Conservation (phyloP, 805 yeast genomes). For the Spathaspora hagerdaliae region DNA sequence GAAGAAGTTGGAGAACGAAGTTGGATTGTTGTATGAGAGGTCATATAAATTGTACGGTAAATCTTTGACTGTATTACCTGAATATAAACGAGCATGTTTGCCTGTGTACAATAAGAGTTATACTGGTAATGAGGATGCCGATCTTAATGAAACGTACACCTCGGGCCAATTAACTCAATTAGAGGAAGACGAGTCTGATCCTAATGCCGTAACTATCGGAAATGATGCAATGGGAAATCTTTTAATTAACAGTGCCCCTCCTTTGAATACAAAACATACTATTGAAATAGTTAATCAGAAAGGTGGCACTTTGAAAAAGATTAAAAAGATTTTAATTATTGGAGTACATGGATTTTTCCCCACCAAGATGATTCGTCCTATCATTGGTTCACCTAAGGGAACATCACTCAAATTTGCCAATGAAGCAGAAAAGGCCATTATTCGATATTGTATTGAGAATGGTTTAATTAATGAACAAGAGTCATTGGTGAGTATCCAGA, state of each 20-base stretch:
- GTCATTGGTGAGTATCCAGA: conserved; percentile 56
- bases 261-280: background rate
- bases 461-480: conserved; percentile 30
- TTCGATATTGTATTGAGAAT: conserved; percentile 52
- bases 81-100: conserved; percentile 35
- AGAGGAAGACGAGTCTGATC: conserved; percentile 25
- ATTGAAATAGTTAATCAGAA: conserved; percentile 19
- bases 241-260: conserved; percentile 23
- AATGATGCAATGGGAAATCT: conserved; percentile 40
- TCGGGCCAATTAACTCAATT: conserved; percentile 18
- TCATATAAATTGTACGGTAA: conserved; percentile 36
- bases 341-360: conserved; percentile 99
- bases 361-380: conserved; percentile 72
- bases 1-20: background rate
- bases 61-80: conserved; percentile 32
- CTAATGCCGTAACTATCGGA: conserved; percentile 32
- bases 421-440: conserved; percentile 79
- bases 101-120: conserved; percentile 33
- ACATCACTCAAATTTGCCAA: conserved; percentile 86
- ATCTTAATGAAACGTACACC: conserved; percentile 1
- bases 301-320: conserved; percentile 24
- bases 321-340: conserved; percentile 68
- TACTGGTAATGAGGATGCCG: conserved; percentile 4
- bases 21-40: background rate
- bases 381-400: conserved; percentile 95